Evolutionary conservation across 352 stramenopile species (phyloP), one percentile per base, ranked within the genome.

Genomic region (Thraustochytrium sp.): DNA sequence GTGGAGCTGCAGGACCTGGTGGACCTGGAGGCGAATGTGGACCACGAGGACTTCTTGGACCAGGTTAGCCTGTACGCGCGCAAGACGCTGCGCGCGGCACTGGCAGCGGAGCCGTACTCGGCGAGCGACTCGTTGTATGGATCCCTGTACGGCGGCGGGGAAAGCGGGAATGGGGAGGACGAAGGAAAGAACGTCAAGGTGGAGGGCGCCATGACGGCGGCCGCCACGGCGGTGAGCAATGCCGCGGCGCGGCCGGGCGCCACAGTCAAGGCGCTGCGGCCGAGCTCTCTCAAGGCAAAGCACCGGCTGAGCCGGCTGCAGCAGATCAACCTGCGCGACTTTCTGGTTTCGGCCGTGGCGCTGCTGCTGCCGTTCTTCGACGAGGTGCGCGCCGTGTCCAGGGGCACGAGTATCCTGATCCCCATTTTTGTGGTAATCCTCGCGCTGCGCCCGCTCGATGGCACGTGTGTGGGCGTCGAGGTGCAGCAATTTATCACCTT

Each of bases 341-440:
- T 31, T 11, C 9, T 72, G 9, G 59, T 72, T 21, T n/a, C 59
- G 36, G n/a, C 59, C 16, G 21, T 72, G 5, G 59, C 59, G 34
- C 59, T 72, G 8, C 36, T 72, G 9, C 34, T 72, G 21, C 59
- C 59, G 13, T 72, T 72, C 26, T 49, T 72, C 2, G 13, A 21
- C 26, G 40, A n/a, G 26, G 31, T 72, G 9, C 59, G 59, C 9
- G 59, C 42, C 59, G 26, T 72, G 0, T 72, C 59, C 16, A 21
- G 46, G 59, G 59, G 59, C 1, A 49, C 13, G 9, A 44, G 26
- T 5, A 51, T 75, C 11, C 29, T 75, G 36, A 75, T 55, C 29
- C 62, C 62, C 3, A 75, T 75, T 53, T 51, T 75, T n/a, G 40
- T 54, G 23, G 36, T 75, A 8, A 75, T 75, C 44, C 40, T 75